Percentiles rank a stretch among this genome's conserved stretches.
Evolutionary conservation across 192 early-diverging fungal genomes (phyloP).

Genomic region (Gonapodya prolifera): DNA sequence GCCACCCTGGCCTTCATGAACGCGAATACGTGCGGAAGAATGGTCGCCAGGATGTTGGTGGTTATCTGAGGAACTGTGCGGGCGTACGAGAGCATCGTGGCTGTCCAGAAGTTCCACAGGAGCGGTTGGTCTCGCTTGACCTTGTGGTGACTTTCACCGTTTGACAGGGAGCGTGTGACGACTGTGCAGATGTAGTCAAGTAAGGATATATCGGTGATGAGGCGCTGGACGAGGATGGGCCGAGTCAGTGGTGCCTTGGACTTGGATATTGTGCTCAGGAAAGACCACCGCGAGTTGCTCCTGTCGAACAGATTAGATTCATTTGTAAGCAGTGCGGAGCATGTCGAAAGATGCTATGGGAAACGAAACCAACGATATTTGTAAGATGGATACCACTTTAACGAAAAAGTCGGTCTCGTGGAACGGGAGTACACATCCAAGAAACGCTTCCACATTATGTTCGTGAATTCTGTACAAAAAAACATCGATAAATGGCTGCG

Average conservation of each 20-base stretch:
- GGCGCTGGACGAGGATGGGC: constrained; percentile 51
- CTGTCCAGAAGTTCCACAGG: constrained; percentile 7
- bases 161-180: not conserved
- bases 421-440: constrained; percentile 77
- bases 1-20: constrained; percentile 19
- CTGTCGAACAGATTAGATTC: constrained; percentile 10
- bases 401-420: constrained; percentile 85
- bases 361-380: constrained; percentile 36
- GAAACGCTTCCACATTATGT: constrained; percentile 65
- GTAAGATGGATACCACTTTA: constrained; percentile 63
- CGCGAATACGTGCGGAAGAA: constrained; percentile 47
- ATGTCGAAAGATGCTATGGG: not conserved
- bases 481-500: not conserved
- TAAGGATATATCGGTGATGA: constrained; percentile 50
- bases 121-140: not conserved
- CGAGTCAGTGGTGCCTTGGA: constrained; percentile 50
- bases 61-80: constrained; percentile 18
- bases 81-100: not conserved
- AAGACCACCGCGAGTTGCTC: constrained; percentile 36
- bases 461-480: constrained; percentile 49
- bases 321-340: not conserved
- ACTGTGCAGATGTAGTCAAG: constrained; percentile 60
- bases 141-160: not conserved
- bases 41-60: constrained; percentile 35
- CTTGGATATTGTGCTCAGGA: constrained; percentile 41